phyloP scores from a whole-genome alignment of 1,284 basidiomycete genomes.

The Gomphus sp. region DNA sequence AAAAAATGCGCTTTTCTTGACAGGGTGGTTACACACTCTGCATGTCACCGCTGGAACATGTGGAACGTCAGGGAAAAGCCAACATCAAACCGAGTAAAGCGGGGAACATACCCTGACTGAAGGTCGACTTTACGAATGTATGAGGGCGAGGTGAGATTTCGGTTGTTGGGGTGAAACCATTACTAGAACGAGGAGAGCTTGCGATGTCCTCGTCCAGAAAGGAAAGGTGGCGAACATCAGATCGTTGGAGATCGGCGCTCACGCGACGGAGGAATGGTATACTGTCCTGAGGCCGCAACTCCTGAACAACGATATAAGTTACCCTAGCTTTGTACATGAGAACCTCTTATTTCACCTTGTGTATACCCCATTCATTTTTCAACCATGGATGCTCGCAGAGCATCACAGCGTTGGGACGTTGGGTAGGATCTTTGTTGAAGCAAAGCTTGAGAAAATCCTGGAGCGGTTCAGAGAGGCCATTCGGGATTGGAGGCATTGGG shows the following conservation, averaged over 20 bases:
- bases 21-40: constrained; percentile 70
- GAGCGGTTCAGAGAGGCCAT: constrained; percentile 63
- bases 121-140: constrained; percentile 84
- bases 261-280: constrained; percentile 89
- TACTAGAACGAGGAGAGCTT: neutral
- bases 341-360: constrained; percentile 56
- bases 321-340: neutral
- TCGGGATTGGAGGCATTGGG: constrained; percentile 77
- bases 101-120: constrained; percentile 63
- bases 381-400: constrained; percentile 91
- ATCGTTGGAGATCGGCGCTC: constrained; percentile 73
- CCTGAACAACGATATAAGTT: constrained; percentile 31
- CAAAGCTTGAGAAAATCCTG: constrained; percentile 74
- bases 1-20: constrained; percentile 82
- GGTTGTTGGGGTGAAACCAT: constrained; percentile 20
- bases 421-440: constrained; percentile 80
- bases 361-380: constrained; percentile 64
- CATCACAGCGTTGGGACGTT: constrained; percentile 72
- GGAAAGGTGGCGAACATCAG: constrained; percentile 43
- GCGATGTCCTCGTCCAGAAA: constrained; percentile 36
- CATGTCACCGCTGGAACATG: constrained; percentile 66
- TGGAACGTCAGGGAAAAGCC: constrained; percentile 12
- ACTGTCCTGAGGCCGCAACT: constrained; percentile 82
- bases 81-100: constrained; percentile 4
- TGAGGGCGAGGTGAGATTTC: constrained; percentile 48